Evolutionary conservation across 306 rosid species (phyloP).

Genomic region (Trichosanthes cucumerina): DNA sequence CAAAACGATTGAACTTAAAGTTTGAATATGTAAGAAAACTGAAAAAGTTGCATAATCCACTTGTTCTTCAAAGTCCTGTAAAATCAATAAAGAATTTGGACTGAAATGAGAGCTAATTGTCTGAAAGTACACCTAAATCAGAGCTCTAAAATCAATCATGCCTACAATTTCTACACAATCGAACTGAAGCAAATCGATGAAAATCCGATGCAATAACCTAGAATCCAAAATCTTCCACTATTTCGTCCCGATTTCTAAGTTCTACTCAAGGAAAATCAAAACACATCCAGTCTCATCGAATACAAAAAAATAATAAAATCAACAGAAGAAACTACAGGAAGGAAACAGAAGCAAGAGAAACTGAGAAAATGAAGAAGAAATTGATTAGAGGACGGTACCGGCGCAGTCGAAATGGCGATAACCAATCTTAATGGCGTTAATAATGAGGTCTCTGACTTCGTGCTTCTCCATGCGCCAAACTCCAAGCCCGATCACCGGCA

Average conservation of each 20-base stretch:
- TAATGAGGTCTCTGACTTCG: constrained; percentile 46
- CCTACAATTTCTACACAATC: background rate
- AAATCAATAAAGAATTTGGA: background rate
- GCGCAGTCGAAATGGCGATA: constrained; percentile 93
- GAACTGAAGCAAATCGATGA: background rate
- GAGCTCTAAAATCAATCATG: too few relatives aligned
- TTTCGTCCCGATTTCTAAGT: background rate
- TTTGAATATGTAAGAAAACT: background rate
- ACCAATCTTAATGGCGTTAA: constrained; percentile 65
- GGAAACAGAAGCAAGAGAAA: background rate
- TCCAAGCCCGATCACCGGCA: constrained; percentile 64
- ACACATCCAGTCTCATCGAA: background rate
- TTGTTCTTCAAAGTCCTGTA: background rate
- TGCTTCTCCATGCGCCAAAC: constrained; percentile 81
- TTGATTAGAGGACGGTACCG: constrained; percentile 24
- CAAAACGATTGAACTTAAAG: background rate
- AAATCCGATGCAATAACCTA: background rate
- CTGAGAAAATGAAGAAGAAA: background rate
- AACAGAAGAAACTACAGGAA: background rate
- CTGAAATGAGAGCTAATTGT: too few relatives aligned
- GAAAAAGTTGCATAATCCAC: background rate
- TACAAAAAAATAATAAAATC: background rate
- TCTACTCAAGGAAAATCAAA: constrained; percentile 2
- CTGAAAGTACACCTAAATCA: too few relatives aligned
- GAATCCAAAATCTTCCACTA: background rate